A percentile compares a stretch with the other conserved stretches of the same genome.
Conservation (phyloP, 257 asterid genomes). For the Solanum ahanhuiri region DNA sequence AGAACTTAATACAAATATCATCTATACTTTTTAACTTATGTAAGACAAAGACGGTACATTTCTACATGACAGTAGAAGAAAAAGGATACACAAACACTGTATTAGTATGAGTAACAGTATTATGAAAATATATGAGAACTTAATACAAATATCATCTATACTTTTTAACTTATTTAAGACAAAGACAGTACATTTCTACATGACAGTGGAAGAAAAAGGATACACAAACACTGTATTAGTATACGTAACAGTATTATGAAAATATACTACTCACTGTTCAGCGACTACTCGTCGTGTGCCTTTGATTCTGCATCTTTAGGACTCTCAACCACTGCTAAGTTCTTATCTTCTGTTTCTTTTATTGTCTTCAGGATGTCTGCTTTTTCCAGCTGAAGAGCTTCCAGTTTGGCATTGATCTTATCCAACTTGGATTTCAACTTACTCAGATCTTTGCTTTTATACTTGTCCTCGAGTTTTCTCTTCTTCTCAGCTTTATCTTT, state of each 20-base stretch:
- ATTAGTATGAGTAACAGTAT: neutral
- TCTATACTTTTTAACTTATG: neutral
- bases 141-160: neutral
- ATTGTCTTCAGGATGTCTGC: slow-evolving; percentile 43
- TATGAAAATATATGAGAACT: neutral
- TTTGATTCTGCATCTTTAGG: slow-evolving; percentile 17
- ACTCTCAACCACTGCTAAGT: slow-evolving; percentile 7
- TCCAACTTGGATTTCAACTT: slow-evolving; percentile 50
- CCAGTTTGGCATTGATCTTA: slow-evolving; percentile 37
- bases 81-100: neutral
- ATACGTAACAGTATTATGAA: neutral
- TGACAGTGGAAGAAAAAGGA: neutral
- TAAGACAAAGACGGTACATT: neutral
- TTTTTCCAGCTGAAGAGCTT: slow-evolving; percentile 33
- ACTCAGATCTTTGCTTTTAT: slow-evolving; percentile 17
- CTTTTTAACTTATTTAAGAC: neutral
- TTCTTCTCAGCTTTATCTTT: slow-evolving; percentile 47
- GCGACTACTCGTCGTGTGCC: neutral
- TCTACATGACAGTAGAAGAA: neutral
- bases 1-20: neutral
- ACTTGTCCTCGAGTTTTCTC: slow-evolving; percentile 30
- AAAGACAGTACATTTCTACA: neutral
- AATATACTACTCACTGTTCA: neutral
- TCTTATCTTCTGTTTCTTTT: slow-evolving; percentile 38
- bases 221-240: neutral